Conservation (phyloP, 2,329 filamentous ascomycete species). For the Pseudonectria foliicola region DNA sequence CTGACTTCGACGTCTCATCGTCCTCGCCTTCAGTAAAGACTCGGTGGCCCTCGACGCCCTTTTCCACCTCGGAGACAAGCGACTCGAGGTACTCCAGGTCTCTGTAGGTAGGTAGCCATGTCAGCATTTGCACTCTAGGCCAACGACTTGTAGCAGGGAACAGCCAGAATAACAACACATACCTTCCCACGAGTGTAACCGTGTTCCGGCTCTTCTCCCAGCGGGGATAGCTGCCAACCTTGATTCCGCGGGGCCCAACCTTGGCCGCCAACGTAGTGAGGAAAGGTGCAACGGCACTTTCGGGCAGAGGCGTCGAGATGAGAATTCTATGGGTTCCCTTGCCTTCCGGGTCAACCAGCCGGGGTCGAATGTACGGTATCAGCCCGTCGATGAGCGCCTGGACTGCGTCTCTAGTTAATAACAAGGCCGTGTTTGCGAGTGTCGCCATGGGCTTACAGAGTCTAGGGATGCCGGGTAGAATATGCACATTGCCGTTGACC, state of each 20-base stretch:
- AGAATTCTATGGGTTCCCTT: conserved; percentile 73
- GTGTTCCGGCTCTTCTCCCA: conserved; percentile 87
- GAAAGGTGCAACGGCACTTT: conserved; percentile 78
- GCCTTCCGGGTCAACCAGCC: conserved; percentile 70
- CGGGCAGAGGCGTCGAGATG: conserved; percentile 79
- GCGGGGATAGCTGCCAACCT: conserved; percentile 90
- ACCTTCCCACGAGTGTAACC: conserved; percentile 73
- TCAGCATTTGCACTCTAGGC: conserved; percentile 17
- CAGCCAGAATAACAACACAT: too few relatives aligned
- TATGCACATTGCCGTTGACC: conserved; percentile 89
- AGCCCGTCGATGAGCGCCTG: conserved; percentile 70
- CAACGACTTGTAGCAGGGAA: conserved; percentile 1
- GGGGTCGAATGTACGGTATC: conserved; percentile 62
- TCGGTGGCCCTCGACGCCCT: conserved; percentile 65
- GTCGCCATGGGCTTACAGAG: conserved; percentile 48
- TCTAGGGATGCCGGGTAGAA: conserved; percentile 81
- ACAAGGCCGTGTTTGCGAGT: neutral
- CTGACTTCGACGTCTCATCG: conserved; percentile 43
- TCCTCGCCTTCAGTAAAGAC: conserved; percentile 65
- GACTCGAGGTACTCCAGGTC: conserved; percentile 73
- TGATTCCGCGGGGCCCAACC: conserved; percentile 70
- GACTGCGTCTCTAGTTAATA: conserved; percentile 35
- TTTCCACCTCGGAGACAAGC: conserved; percentile 68
- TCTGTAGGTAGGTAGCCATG: conserved; percentile 28
- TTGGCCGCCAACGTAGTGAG: conserved; percentile 70